A percentile compares a stretch with the other conserved stretches of the same genome.
Evolutionary conservation across 371 early-diverging fungal genomes (phyloP).

Genomic region (Rhizopus arrhizus): DNA sequence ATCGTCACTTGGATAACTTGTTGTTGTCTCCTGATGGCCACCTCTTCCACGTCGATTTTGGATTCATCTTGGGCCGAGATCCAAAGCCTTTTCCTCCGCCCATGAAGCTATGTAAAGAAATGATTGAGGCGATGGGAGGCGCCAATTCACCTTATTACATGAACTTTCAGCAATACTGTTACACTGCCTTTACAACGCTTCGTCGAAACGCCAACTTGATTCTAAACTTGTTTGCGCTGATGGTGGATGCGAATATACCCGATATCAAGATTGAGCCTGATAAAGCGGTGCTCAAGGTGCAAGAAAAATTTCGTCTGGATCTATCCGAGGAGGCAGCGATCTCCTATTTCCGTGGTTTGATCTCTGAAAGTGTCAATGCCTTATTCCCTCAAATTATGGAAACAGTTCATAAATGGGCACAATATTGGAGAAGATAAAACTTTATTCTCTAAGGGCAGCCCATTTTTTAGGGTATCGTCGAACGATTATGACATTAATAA

Average conservation of each 20-base stretch:
- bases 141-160: slow-evolving; percentile 78
- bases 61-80: slow-evolving; percentile 96
- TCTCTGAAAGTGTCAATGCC: slow-evolving; percentile 92
- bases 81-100: slow-evolving; percentile 99
- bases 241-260: slow-evolving; percentile 93
- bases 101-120: slow-evolving; percentile 98
- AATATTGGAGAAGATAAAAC: slow-evolving; percentile 68
- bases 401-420: slow-evolving; percentile 93
- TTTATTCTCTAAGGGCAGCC: slow-evolving; percentile 15
- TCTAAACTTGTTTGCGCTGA: slow-evolving; percentile 91
- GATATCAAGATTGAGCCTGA: slow-evolving; percentile 97
- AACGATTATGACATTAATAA: slow-evolving; percentile 21
- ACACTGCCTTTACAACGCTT: slow-evolving; percentile 89
- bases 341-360: slow-evolving; percentile 85
- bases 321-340: slow-evolving; percentile 94
- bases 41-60: slow-evolving; percentile 98
- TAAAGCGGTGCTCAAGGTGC: slow-evolving; percentile 92
- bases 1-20: slow-evolving; percentile 97
- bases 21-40: slow-evolving; percentile 86
- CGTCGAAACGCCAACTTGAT: slow-evolving; percentile 93
- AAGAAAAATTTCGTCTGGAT: slow-evolving; percentile 92
- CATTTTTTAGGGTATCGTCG: slow-evolving; percentile 27
- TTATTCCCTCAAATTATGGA: slow-evolving; percentile 98
- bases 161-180: slow-evolving; percentile 88
- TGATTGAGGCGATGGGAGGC: slow-evolving; percentile 99